Evolutionary conservation across 1,284 basidiomycete genomes (phyloP).

Genomic region (Porodaedalea pini): DNA sequence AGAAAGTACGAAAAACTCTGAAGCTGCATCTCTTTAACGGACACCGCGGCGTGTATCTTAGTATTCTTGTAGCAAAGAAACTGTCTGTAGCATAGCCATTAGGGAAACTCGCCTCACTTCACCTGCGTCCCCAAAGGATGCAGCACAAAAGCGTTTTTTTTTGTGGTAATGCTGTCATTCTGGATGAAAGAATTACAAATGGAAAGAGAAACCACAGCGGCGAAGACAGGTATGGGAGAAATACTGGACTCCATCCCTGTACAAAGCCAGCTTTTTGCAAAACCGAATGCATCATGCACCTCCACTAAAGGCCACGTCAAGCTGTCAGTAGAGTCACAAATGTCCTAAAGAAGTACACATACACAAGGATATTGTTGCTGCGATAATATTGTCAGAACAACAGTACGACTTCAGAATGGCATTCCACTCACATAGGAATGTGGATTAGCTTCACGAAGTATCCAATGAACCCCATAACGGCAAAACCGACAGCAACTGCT

Average conservation of each 20-base stretch:
- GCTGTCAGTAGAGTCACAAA: neutral
- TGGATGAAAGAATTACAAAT: neutral
- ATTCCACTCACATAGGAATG: conserved; percentile 79
- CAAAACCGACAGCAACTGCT: conserved; percentile 92
- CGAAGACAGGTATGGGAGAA: no score
- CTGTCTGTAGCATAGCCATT: conserved; percentile 1
- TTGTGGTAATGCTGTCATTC: neutral
- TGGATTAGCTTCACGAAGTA: conserved; percentile 95
- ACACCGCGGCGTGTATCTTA: neutral
- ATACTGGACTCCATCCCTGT: neutral
- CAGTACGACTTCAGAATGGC: neutral
- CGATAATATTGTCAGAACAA: conserved; percentile 24
- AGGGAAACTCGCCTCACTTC: neutral
- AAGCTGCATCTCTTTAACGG: no score
- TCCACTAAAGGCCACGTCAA: conserved; percentile 7
- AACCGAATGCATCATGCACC: conserved; percentile 14
- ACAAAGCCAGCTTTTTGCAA: neutral
- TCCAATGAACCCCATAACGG: conserved; percentile 97
- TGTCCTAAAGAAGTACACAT: conserved; percentile 38
- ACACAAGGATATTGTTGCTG: conserved; percentile 95
- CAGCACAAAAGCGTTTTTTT: no score
- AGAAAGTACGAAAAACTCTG: neutral
- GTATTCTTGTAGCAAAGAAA: neutral
- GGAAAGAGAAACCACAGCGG: neutral
- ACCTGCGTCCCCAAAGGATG: no score